phyloP scores from a whole-genome alignment of 2,329 filamentous ascomycete species.

The Mycosphaerella arachidis region DNA sequence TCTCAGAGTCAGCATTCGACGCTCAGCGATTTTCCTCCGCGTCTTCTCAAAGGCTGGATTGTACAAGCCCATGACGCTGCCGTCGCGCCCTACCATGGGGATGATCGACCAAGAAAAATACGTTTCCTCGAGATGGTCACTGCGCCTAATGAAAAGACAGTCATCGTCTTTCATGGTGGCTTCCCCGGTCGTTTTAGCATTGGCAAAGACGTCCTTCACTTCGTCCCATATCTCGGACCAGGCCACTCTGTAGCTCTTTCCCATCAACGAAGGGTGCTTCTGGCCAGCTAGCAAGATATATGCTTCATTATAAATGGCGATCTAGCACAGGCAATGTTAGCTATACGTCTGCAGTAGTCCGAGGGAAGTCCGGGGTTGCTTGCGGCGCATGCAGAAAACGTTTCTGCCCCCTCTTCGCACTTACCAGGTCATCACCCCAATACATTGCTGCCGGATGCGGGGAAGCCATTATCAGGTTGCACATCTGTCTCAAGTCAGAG shows the following conservation, averaged over 20 bases:
- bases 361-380: no score
- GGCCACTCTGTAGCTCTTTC: constrained; percentile 55
- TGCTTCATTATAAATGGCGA: constrained; percentile 68
- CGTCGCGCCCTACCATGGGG: constrained; percentile 69
- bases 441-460: constrained; percentile 51
- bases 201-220: constrained; percentile 63
- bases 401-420: not conserved
- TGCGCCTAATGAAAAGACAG: constrained; percentile 65
- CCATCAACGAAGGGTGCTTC: constrained; percentile 75
- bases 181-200: constrained; percentile 65
- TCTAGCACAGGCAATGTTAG: constrained; percentile 44
- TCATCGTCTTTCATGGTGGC: constrained; percentile 84
- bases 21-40: constrained; percentile 69
- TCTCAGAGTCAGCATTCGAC: constrained; percentile 72
- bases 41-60: constrained; percentile 82
- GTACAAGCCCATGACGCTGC: constrained; percentile 68
- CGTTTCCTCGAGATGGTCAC: constrained; percentile 69
- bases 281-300: constrained; percentile 67
- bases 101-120: constrained; percentile 83
- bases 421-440: constrained; percentile 9
- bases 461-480: constrained; percentile 75
- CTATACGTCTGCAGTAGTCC: not conserved
- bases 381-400: constrained; percentile 36
- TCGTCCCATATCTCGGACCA: constrained; percentile 65
- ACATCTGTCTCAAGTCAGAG: constrained; percentile 68